phyloP scores from a whole-genome alignment of 306 rosid species.

The Inga laurina region DNA sequence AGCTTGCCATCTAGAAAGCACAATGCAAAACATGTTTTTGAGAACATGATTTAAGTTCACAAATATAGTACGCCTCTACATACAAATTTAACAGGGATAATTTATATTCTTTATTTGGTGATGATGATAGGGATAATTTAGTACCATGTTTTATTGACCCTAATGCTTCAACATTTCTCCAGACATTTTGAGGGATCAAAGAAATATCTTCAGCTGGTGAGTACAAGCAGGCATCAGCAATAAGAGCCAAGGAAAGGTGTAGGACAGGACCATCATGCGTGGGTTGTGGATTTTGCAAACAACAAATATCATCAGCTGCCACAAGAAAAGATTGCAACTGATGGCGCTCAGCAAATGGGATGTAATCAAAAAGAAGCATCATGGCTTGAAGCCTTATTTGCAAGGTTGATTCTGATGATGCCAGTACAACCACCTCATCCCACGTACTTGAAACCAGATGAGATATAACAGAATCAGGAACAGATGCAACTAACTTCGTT shows the following conservation, averaged over 20 bases:
- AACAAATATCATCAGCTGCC: constrained; percentile 70
- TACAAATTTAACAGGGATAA: constrained; percentile 24
- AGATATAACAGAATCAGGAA: constrained; percentile 54
- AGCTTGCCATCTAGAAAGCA: constrained; percentile 58
- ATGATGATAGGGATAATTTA: constrained; percentile 11
- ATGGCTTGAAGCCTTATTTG: constrained; percentile 67
- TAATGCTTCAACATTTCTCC: constrained; percentile 72
- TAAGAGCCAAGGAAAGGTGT: constrained; percentile 78
- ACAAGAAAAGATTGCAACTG: constrained; percentile 76
- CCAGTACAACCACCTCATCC: constrained; percentile 78
- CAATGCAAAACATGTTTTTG: constrained; percentile 19
- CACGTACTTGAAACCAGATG: constrained; percentile 84
- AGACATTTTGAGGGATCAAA: constrained; percentile 75
- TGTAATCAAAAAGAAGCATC: constrained; percentile 73
- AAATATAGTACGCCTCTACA: constrained; percentile 18
- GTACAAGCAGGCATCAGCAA: constrained; percentile 79
- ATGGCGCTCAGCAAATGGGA: constrained; percentile 74
- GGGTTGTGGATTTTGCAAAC: constrained; percentile 53
- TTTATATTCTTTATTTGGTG: background rate
- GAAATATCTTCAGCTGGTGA: constrained; percentile 77
- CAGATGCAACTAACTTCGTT: constrained; percentile 42
- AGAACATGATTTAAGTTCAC: constrained; percentile 16
- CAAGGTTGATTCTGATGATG: constrained; percentile 67
- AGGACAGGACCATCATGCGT: constrained; percentile 68
- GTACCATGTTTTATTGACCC: constrained; percentile 70